Percentiles rank a stretch among this genome's conserved stretches.
phyloP scores from a whole-genome alignment of 2,329 filamentous ascomycete species.

The Blastomyces gilchristii region DNA sequence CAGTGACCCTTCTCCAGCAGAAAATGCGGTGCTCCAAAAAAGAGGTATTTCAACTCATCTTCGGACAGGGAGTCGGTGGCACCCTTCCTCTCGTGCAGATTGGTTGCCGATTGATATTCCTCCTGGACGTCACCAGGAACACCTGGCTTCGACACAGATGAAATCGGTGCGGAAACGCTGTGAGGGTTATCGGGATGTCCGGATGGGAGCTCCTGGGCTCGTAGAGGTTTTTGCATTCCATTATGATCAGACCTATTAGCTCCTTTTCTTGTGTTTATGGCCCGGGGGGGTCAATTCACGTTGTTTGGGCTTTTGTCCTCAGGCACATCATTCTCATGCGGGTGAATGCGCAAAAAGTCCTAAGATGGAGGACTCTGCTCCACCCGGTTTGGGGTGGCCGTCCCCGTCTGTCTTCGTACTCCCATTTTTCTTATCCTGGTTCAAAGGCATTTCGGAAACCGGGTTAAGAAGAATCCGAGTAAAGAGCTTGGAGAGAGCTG shows the following conservation, averaged over 20 bases:
- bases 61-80: conserved; percentile 14
- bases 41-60: conserved; percentile 32
- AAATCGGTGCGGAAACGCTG: background rate
- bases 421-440: background rate
- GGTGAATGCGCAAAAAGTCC: conserved; percentile 1
- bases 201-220: background rate
- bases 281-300: background rate
- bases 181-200: background rate
- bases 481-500: background rate
- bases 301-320: background rate
- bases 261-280: background rate
- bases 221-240: background rate
- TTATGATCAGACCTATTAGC: conserved; percentile 2
- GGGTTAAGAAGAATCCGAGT: background rate
- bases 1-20: conserved; percentile 35
- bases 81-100: background rate
- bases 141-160: background rate
- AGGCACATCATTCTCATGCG: background rate
- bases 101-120: conserved; percentile 10
- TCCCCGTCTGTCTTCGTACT: background rate
- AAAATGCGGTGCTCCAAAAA: conserved; percentile 38
- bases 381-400: background rate
- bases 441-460: background rate
- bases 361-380: background rate
- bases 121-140: conserved; percentile 13